Percentiles rank a stretch among this genome's conserved stretches.
These are phyloP conservation scores for Debaryomyces maramus DNA, from an alignment of 805 yeast species.

Conservation along the genomic window DNA sequence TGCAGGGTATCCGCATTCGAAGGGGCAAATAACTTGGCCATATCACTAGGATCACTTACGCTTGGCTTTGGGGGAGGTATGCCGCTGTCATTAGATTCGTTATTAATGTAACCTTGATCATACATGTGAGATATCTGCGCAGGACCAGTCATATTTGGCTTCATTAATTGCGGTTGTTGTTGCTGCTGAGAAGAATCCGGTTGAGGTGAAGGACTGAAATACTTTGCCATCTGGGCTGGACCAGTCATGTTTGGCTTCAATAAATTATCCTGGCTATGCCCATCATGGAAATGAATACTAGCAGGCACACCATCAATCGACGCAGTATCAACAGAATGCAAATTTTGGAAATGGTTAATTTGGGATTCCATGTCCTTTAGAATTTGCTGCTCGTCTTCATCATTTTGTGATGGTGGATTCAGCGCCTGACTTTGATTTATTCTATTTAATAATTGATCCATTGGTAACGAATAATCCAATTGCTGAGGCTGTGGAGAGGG, in stretches of 20 bases:
- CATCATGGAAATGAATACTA: constrained; percentile 41
- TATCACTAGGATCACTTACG: constrained; percentile 33
- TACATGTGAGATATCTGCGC: constrained; percentile 37
- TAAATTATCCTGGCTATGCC: constrained; percentile 16
- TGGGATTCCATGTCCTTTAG: constrained; percentile 74
- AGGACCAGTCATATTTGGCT: constrained; percentile 47
- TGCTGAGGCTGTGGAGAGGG: constrained; percentile 25
- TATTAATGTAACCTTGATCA: constrained; percentile 8
- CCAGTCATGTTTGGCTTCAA: constrained; percentile 48
- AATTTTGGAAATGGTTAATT: constrained; percentile 65
- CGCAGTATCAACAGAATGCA: constrained; percentile 72
- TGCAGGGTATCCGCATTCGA: constrained; percentile 6
- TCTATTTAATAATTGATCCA: constrained; percentile 66
- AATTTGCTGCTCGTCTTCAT: constrained; percentile 69
- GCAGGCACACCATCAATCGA: constrained; percentile 70
- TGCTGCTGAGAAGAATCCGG: constrained; percentile 9
- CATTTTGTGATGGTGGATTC: constrained; percentile 18
- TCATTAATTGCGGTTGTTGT: constrained; percentile 14
- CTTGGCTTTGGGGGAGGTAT: constrained; percentile 23
- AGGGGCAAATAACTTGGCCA: constrained; percentile 34
- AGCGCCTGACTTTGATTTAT: constrained; percentile 21
- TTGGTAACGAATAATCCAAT: constrained; percentile 66
- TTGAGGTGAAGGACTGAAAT: constrained; percentile 25
- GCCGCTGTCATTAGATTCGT: constrained; percentile 2
- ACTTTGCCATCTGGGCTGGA: constrained; percentile 42